phyloP scores from a whole-genome alignment of 75 land plant species.

The Picea glauca region DNA sequence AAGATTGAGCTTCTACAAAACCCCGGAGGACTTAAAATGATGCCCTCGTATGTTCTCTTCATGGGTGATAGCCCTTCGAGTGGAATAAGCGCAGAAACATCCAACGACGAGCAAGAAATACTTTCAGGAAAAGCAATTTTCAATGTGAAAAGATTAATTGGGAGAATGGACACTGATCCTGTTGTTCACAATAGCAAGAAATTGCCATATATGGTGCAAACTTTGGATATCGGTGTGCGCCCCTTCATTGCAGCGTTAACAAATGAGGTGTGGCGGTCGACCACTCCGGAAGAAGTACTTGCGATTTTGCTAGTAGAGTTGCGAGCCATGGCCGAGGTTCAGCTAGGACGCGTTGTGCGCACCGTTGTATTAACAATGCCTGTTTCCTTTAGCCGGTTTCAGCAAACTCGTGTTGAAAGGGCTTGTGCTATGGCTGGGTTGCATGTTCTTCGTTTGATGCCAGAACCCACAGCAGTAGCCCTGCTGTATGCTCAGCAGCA shows the following conservation, averaged over 20 bases:
- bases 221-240: conserved; percentile 62
- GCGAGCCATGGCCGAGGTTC: conserved; percentile 59
- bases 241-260: conserved; percentile 71
- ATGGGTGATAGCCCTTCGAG: conserved; percentile 49
- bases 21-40: conserved; percentile 31
- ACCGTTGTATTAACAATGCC: conserved; percentile 68
- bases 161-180: conserved; percentile 68
- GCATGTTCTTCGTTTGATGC: conserved; percentile 61
- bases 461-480: conserved; percentile 74
- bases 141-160: conserved; percentile 59
- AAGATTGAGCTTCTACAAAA: conserved; percentile 48
- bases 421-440: conserved; percentile 83
- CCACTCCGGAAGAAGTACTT: conserved; percentile 68
- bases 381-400: conserved; percentile 71
- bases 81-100: conserved; percentile 34
- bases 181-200: conserved; percentile 48
- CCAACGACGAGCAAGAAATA: conserved; percentile 35
- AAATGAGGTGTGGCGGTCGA: conserved; percentile 61
- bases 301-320: conserved; percentile 58
- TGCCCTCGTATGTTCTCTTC: conserved; percentile 61
- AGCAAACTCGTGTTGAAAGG: conserved; percentile 57
- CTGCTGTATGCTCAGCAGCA: conserved; percentile 79
- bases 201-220: conserved; percentile 68
- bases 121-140: conserved; percentile 57
- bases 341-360: conserved; percentile 36